Conservation (phyloP, 257 asterid genomes). For the Gardenia jasminoides region DNA sequence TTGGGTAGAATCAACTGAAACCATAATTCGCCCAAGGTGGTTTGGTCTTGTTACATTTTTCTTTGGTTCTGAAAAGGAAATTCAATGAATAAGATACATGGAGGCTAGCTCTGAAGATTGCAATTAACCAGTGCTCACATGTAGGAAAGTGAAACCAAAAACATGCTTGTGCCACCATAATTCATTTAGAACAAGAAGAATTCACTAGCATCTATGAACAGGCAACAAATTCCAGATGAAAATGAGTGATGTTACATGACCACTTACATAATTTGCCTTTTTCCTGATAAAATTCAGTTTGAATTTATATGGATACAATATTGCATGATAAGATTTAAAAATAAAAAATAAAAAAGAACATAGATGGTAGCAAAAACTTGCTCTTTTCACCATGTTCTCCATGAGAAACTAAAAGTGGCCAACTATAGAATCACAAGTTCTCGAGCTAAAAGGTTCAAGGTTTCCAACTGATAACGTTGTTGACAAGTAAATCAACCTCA, state of each 20-base stretch:
- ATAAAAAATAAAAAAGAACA: not conserved
- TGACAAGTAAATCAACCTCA: not conserved
- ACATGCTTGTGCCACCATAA: no score
- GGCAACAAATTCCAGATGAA: not conserved
- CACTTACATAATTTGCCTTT: no score
- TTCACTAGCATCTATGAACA: not conserved
- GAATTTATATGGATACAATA: no score
- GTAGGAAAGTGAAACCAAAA: not conserved
- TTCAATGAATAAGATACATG: slow-evolving; percentile 18
- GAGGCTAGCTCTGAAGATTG: slow-evolving; percentile 7
- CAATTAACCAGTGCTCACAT: not conserved
- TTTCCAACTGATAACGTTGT: no score
- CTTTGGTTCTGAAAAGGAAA: slow-evolving; percentile 31
- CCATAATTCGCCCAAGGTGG: slow-evolving; percentile 44
- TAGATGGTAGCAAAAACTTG: not conserved
- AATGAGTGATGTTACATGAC: no score
- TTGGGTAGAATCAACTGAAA: slow-evolving; percentile 82
- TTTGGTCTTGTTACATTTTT: slow-evolving; percentile 24
- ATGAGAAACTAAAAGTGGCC: not conserved
- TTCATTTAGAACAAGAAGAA: not conserved
- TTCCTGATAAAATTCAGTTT: not conserved
- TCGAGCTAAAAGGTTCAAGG: not conserved
- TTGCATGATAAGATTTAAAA: not conserved
- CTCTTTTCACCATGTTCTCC: not conserved
- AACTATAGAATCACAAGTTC: not conserved